Evolutionary conservation across 257 asterid genomes (phyloP), one percentile per base, ranked within the genome.

Genomic region (Lycium ferocissimum): DNA sequence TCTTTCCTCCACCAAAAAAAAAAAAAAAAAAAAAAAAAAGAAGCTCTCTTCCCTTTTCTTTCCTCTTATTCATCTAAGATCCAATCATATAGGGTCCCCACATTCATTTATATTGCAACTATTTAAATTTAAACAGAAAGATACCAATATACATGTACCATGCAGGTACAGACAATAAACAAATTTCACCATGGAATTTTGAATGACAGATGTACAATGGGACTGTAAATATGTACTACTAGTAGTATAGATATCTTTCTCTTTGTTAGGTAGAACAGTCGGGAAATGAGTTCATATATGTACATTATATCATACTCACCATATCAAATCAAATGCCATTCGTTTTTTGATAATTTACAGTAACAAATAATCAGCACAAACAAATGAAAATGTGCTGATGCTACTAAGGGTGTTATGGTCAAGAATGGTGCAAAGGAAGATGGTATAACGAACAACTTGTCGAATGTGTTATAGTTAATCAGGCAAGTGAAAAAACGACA

Each of bases 61-160:
- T 26, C 62, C 43, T 67, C 43, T 40, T 47, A 54, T 38, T 66
- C 63, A 70, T 84, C 72, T 15, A 81, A 63, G 38, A 35, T 47
- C 72, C 83, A 80, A 86, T 84, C 82, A 86, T 71, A 73, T 20
- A 57, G 63, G n/a, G 26, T 35, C 69, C 86, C 85, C 83, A 86
- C 83, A 33, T n/a, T 58, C 43, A 86, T 47, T 54, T 83, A 69
- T 73, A 76, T 76, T 76, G 81, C 51, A 73, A 81, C 69, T 80
- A 81, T 85, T 71, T 81, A 6, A 76, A 76, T 76, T 76, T 76
- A 51, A 26, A 54, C 82, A 51, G 49, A 76, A 53, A 13, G 82
- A 54, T 53, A 26, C 47, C 82, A 53, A 53, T 53, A 26, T 76
- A 54, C 65, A 76, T 76, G 82, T 54, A 76, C 62, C 18, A 66